Evolutionary conservation across 768 basidiomycete genomes (phyloP).

Genomic region (Leccinum variicolor): DNA sequence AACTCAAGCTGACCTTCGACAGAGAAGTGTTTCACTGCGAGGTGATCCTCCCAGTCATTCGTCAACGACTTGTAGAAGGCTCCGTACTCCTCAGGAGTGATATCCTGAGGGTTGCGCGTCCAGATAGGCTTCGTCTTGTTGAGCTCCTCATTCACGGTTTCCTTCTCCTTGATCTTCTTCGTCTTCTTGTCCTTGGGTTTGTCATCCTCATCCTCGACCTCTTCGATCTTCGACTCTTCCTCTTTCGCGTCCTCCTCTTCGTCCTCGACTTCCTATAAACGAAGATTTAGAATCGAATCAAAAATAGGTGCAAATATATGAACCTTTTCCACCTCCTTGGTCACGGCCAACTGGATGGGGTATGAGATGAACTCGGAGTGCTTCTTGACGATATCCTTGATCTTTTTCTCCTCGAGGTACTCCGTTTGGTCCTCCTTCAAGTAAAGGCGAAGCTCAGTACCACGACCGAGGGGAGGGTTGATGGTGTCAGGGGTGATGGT

Average conservation of each 20-base stretch:
- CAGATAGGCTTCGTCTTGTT: slow-evolving; percentile 99
- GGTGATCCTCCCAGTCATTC: slow-evolving; percentile 99
- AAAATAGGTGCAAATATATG: slow-evolving; percentile 12
- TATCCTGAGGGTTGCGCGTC: slow-evolving; percentile 97
- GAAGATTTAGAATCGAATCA: slow-evolving; percentile 2
- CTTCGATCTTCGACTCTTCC: slow-evolving; percentile 76
- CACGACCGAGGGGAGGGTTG: slow-evolving; percentile 90
- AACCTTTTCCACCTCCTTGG: slow-evolving; percentile 99
- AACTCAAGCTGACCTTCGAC: slow-evolving; percentile 99
- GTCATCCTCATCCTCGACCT: slow-evolving; percentile 79
- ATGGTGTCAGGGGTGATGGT: slow-evolving; percentile 93
- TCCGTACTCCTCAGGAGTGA: slow-evolving; percentile 88
- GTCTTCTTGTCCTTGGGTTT: slow-evolving; percentile 89
- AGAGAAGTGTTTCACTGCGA: slow-evolving; percentile 99
- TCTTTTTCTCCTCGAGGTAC: slow-evolving; percentile 98
- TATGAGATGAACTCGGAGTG: slow-evolving; percentile 99
- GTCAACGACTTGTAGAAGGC: slow-evolving; percentile 99
- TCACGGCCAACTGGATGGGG: slow-evolving; percentile 97
- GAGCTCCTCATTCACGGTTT: slow-evolving; percentile 91
- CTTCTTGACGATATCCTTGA: slow-evolving; percentile 99
- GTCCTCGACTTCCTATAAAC: slow-evolving; percentile 76
- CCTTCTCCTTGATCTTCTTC: slow-evolving; percentile 90
- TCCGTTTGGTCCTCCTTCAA: slow-evolving; percentile 99
- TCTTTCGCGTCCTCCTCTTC: slow-evolving; percentile 73
- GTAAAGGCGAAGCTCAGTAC: slow-evolving; percentile 87